Evolutionary conservation across 352 stramenopile genomes (phyloP).

Genomic region (Globisporangium megalacanthum): DNA sequence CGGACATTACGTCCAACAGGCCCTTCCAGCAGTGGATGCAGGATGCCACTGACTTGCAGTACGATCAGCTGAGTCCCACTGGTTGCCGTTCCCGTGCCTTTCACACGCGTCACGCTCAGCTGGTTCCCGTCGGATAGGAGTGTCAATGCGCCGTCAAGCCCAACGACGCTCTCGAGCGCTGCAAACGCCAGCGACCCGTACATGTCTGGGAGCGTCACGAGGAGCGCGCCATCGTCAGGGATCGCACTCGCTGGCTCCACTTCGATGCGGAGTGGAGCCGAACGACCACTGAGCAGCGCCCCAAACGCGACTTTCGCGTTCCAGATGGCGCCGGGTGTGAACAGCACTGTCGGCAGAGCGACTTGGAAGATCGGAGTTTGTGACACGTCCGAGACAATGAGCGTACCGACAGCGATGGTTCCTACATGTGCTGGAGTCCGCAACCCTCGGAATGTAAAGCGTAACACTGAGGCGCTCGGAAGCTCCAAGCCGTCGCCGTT

Average conservation of each 20-base stretch:
- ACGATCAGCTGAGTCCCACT: slow-evolving; percentile 22
- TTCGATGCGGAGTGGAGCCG: slow-evolving; percentile 19
- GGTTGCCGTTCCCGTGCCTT: slow-evolving; percentile 16
- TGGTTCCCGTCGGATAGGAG: slow-evolving; percentile 17
- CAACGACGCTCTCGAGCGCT: slow-evolving; percentile 18
- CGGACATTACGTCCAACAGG: slow-evolving; percentile 35
- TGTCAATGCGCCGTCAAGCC: slow-evolving; percentile 22
- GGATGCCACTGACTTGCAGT: slow-evolving; percentile 24
- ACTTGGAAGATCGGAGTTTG: slow-evolving; percentile 1
- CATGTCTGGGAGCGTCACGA: slow-evolving; percentile 43
- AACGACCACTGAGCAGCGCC: slow-evolving; percentile 32
- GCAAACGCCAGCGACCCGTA: slow-evolving; percentile 25
- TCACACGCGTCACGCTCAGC: slow-evolving; percentile 19
- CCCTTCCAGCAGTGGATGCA: slow-evolving; percentile 52
- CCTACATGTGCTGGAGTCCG: slow-evolving; percentile 12
- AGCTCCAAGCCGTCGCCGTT: slow-evolving; percentile 10
- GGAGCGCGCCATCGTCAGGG: slow-evolving; percentile 30
- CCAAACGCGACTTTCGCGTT: slow-evolving; percentile 16
- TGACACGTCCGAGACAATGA: slow-evolving; percentile 17
- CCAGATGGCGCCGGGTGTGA: slow-evolving; percentile 24
- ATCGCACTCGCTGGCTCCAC: slow-evolving; percentile 29
- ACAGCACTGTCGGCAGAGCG: slow-evolving; percentile 14
- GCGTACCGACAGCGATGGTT: slow-evolving; percentile 10
- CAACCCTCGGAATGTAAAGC: slow-evolving; percentile 11
- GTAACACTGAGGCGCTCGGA: slow-evolving; percentile 3